Base-by-base conservation (phyloP, 768 basidiomycete species). In the Pluteus cervinus region DNA sequence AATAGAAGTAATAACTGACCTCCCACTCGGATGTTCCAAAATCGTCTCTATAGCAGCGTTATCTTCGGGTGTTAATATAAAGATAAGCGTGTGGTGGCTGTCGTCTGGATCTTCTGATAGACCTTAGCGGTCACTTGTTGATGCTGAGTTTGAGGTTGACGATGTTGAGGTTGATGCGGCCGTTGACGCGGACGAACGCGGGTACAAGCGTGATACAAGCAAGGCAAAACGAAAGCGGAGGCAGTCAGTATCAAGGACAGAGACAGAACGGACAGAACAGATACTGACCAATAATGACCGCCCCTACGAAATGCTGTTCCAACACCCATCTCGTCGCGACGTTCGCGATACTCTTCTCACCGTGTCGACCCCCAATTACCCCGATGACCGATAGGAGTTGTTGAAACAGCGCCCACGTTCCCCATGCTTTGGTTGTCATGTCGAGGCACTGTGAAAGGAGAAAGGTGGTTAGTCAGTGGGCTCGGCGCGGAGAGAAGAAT, bases 321-420 rank as follows among this genome's bases (percentile, higher is more conserved):
- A 90, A 66, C 0, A 88, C 81, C 86, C 86, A 89, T 11, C 86
- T 77, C 2, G 77, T 81, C 22, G 86, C 85, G 25, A 90, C 63
- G 52, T 88, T 88, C 37, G 87, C 75, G 24, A 90, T 78, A 57
- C 78, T 83, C 31, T 67, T 60, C 8, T 74, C 72, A 15, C 68
- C 71, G 55, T 86, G 79, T 16, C 71, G 73, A 62, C 82, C 73
- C 3, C 76, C 86, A 39, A 89, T 71, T n/a, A 46, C 50, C 15
- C 76, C 72, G 22, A 90, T 66, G 26, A 73, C 69, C 15, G 51
- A 38, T 28, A 90, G 61, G 0, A 90, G 69, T 0, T 60, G 50
- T 50, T 88, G 87, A 57, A 90, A 88, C 18, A 88, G 70, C 6
- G 63, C 48, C 86, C 86, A 90, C 33, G 57, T 68, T 2, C 86